Percentiles rank a stretch among this genome's conserved stretches.
phyloP scores from a whole-genome alignment of 2,329 filamentous ascomycete genomes.

The Hypocrella siamensis region DNA sequence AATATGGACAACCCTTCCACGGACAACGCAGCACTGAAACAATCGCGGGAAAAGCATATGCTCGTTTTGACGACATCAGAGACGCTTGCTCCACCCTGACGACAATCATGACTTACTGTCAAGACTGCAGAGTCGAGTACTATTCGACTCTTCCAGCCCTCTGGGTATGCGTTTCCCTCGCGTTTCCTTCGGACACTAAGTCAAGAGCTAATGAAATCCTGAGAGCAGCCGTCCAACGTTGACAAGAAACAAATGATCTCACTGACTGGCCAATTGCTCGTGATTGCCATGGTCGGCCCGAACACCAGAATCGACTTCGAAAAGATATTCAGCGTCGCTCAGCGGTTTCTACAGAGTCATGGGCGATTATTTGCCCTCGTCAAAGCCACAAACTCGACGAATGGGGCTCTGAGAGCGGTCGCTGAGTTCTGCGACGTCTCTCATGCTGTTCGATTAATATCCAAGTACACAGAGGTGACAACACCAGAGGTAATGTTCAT shows the following conservation, averaged over 20 bases:
- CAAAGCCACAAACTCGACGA: conserved; percentile 21
- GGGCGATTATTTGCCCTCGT: conserved; percentile 39
- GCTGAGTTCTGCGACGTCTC: conserved; percentile 37
- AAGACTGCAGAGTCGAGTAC: conserved; percentile 26
- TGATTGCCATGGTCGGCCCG: conserved; percentile 10
- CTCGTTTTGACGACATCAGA: conserved; percentile 44
- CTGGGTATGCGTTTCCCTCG: background rate
- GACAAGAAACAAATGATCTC: background rate
- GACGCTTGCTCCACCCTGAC: conserved; percentile 37
- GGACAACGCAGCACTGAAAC: conserved; percentile 21
- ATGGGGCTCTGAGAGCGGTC: conserved; percentile 29
- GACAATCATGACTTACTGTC: conserved; percentile 25
- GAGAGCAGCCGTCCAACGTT: background rate
- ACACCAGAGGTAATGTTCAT: conserved; percentile 11
- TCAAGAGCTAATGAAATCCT: background rate
- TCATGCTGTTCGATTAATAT: conserved; percentile 23
- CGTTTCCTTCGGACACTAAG: background rate
- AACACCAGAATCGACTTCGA: conserved; percentile 9
- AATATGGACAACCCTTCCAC: conserved; percentile 16
- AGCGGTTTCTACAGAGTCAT: conserved; percentile 24
- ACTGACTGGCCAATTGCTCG: conserved; percentile 13
- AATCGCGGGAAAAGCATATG: conserved; percentile 27
- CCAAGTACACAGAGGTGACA: conserved; percentile 14
- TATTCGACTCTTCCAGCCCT: conserved; percentile 4
- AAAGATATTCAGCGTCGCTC: conserved; percentile 18